Conservation (phyloP, 768 basidiomycete species). For the Ephemerocybe angulata region DNA sequence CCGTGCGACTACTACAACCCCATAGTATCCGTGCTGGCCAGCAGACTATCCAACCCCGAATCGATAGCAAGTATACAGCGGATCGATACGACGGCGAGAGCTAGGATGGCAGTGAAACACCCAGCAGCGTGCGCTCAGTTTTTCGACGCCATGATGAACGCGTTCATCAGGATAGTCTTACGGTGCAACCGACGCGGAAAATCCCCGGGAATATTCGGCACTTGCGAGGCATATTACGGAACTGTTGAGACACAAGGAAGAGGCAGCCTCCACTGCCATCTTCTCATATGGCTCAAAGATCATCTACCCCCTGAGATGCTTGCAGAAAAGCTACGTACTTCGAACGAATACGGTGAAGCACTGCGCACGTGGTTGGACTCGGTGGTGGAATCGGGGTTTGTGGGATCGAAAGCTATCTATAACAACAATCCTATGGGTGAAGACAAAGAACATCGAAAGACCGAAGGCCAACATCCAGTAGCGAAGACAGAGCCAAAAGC, state of each 20-base stretch:
- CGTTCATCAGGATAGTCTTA: neutral
- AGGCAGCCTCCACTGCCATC: slow-evolving; percentile 26
- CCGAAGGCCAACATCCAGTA: neutral
- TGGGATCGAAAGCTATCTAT: neutral
- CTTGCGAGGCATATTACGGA: neutral
- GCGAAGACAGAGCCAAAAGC: neutral
- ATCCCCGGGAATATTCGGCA: neutral
- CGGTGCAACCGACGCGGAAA: neutral
- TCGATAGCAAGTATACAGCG: too few relatives aligned
- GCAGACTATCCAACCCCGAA: neutral
- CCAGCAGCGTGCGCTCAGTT: neutral
- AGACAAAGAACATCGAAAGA: too few relatives aligned
- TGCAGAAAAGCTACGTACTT: neutral
- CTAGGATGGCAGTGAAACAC: neutral
- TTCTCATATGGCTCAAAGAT: slow-evolving; percentile 26
- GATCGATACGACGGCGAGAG: neutral
- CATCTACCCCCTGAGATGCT: slow-evolving; percentile 20
- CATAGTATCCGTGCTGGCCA: neutral
- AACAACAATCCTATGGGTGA: too few relatives aligned
- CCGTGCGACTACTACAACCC: neutral
- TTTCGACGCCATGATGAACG: neutral
- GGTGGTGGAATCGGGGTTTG: neutral
- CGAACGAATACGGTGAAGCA: neutral
- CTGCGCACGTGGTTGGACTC: neutral
- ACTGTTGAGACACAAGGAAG: slow-evolving; percentile 22